Base-by-base conservation (phyloP, 2,329 filamentous ascomycete genomes). In the Septoria petroselini region DNA sequence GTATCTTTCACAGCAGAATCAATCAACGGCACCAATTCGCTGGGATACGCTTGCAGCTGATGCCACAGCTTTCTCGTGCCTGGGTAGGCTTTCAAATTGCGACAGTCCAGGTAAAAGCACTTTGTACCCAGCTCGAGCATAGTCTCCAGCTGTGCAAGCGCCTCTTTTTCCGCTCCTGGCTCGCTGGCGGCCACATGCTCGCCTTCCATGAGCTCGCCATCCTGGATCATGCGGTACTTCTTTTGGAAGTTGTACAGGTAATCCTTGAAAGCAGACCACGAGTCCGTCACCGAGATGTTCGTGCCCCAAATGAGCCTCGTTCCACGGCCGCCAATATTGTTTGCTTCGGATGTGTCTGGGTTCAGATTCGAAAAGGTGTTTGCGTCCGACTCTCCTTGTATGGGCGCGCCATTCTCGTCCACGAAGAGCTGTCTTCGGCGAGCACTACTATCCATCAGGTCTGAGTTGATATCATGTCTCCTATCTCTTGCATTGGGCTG, bases 21-120 rank as follows among this genome's bases (percentile, higher is more conserved):
- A 86, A 98, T 95, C 39, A 97, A 78, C 2, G 91, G 91, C 37
- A 98, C 86, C 45, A 98, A 91, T 77, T 98, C 93, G 65, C 93
- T 90, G 0, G 93, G 93, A 65, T 96, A 98, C 11, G 87, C 85
- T 67, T 95, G 88, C 50, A 94, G 76, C 70, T 98, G 94, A 68
- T 97, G 88, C 88, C 90, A 97, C 48, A 98, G 76, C 72, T 97
- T 97, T 61, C 85, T 77, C 0, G 93, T 97, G 1, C 89, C 84
- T 2, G 94, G 93, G 66, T 96, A 98, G 9, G 91, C 80, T 67
- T 94, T 95, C 52, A 98, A 76, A 62, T 98, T 94, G 49, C 82
- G 83, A 45, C 91, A 82, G 66, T 98, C 90, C 33, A 98, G 72
- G 65, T 96, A 96, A 33, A 98, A 78, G 50, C 86, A 85, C 14